Evolutionary conservation across 2,329 filamentous ascomycete genomes (phyloP).

Genomic region (Fusarium tricinctum): DNA sequence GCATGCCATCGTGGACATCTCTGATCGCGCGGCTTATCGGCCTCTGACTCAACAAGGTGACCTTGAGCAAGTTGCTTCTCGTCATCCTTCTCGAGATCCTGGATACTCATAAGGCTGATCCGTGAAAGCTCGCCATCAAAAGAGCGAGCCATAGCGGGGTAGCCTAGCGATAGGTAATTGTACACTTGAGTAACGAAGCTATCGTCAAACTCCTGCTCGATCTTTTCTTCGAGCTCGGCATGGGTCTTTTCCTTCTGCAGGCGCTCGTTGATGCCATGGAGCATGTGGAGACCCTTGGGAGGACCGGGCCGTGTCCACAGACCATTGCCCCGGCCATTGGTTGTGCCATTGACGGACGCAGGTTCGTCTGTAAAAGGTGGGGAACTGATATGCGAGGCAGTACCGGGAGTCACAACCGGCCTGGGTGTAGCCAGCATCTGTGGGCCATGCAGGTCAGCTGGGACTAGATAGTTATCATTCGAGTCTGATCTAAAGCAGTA

Average conservation of each 20-base stretch:
- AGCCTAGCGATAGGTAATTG: constrained; percentile 94
- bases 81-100: constrained; percentile 81
- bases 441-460: constrained; percentile 61
- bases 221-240: constrained; percentile 66
- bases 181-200: constrained; percentile 94
- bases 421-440: constrained; percentile 66
- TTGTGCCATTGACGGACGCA: constrained; percentile 46
- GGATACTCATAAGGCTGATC: constrained; percentile 78
- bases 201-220: constrained; percentile 80
- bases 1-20: constrained; percentile 85
- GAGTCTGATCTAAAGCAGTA: constrained; percentile 68
- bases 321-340: constrained; percentile 35
- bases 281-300: constrained; percentile 63
- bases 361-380: constrained; percentile 60
- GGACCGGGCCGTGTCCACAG: constrained; percentile 50
- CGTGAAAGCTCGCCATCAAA: constrained; percentile 89
- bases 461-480: constrained; percentile 56
- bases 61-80: constrained; percentile 72
- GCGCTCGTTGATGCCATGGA: constrained; percentile 66
- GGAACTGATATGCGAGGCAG: constrained; percentile 57
- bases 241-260: constrained; percentile 64
- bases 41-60: constrained; percentile 75
- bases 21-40: constrained; percentile 59
- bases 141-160: constrained; percentile 84
- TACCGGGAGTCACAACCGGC: constrained; percentile 57